These are phyloP conservation scores for Talaromyces islandicus DNA, from an alignment of 2,329 filamentous ascomycete species.

Conservation along the genomic window DNA sequence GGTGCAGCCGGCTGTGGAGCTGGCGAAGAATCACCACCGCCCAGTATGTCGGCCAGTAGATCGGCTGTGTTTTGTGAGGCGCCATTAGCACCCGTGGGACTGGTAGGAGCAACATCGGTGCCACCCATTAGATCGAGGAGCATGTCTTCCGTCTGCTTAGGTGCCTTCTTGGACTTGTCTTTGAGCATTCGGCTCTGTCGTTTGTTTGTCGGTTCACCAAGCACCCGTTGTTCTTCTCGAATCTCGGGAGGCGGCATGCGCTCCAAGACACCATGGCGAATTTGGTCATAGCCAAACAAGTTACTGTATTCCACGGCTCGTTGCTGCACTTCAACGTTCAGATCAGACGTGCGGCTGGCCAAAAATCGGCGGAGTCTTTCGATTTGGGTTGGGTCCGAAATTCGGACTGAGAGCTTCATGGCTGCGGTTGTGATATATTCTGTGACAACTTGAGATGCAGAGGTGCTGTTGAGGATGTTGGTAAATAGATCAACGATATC, in stretches of 20 bases:
- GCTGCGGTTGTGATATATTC: slow-evolving; percentile 94
- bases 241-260: slow-evolving; percentile 98
- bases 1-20: slow-evolving; percentile 37
- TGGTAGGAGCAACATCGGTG: slow-evolving; percentile 57
- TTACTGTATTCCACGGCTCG: slow-evolving; percentile 93
- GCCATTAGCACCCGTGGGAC: slow-evolving; percentile 42
- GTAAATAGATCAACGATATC: slow-evolving; percentile 92
- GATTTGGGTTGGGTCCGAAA: slow-evolving; percentile 77
- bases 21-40: slow-evolving; percentile 56
- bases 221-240: slow-evolving; percentile 84
- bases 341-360: slow-evolving; percentile 70
- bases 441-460: slow-evolving; percentile 81
- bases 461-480: slow-evolving; percentile 88
- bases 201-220: slow-evolving; percentile 71
- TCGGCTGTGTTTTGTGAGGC: slow-evolving; percentile 71
- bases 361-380: slow-evolving; percentile 78
- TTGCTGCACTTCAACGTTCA: slow-evolving; percentile 95
- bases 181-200: slow-evolving; percentile 58
- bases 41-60: slow-evolving; percentile 84
- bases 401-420: slow-evolving; percentile 88
- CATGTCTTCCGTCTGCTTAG: slow-evolving; percentile 84
- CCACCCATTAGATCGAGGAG: slow-evolving; percentile 90
- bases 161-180: slow-evolving; percentile 66
- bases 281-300: slow-evolving; percentile 82
- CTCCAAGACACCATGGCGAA: slow-evolving; percentile 84